Conservation (phyloP, 1,284 basidiomycete species). For the Thecaphora frezii region DNA sequence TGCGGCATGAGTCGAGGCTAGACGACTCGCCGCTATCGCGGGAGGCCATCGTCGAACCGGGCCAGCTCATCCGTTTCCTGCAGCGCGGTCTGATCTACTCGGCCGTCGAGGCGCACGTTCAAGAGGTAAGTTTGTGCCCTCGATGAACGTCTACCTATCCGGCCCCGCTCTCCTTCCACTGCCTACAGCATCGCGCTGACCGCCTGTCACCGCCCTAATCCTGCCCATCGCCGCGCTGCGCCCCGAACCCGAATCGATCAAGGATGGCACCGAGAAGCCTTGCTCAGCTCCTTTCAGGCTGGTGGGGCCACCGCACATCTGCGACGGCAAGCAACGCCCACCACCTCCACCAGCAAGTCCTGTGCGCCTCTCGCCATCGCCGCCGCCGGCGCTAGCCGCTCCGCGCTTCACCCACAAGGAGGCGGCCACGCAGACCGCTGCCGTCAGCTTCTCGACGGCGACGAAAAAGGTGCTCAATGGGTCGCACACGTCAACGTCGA, state of each 20-base stretch:
- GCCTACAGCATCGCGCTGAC: too few species aligned
- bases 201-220: too few species aligned
- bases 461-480: not conserved
- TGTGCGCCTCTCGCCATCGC: conserved; percentile 35
- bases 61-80: conserved; percentile 47
- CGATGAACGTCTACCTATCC: too few species aligned
- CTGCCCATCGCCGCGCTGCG: too few species aligned
- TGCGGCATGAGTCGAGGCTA: conserved; percentile 54
- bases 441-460: not conserved
- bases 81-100: conserved; percentile 56
- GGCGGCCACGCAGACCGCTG: conserved; percentile 24
- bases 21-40: conserved; percentile 53
- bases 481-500: not conserved
- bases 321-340: conserved; percentile 42
- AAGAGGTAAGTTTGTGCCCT: conserved; percentile 4
- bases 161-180: too few species aligned
- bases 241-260: too few species aligned
- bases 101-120: conserved; percentile 51
- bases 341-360: conserved; percentile 22
- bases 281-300: conserved; percentile 47
- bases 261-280: conserved; percentile 49
- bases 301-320: conserved; percentile 50
- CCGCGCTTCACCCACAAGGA: conserved; percentile 11
- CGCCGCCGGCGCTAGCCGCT: conserved; percentile 7
- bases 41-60: conserved; percentile 54